Conservation (phyloP, 163 green algal species). For the Volvox carteri region DNA sequence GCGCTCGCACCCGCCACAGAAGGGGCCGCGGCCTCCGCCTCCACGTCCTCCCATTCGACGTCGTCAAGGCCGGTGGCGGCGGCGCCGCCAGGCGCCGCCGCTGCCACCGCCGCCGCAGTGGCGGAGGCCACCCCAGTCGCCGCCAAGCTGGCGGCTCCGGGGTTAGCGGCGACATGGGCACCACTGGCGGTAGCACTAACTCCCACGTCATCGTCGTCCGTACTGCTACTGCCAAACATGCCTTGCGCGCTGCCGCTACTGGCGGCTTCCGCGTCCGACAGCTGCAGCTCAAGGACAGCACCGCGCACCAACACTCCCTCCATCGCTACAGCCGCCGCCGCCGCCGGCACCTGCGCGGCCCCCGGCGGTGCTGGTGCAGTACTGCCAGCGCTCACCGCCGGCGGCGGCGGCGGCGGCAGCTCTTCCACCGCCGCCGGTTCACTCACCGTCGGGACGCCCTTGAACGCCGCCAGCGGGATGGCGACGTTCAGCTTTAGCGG, state of each 20-base stretch:
- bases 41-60: conserved; percentile 79
- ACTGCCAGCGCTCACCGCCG: background rate
- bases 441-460: background rate
- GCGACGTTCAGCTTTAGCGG: conserved; percentile 14
- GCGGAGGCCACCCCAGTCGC: background rate
- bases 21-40: conserved; percentile 41
- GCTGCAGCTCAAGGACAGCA: conserved; percentile 14
- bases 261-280: conserved; percentile 43
- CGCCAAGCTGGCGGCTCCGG: background rate
- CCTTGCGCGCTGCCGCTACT: conserved; percentile 37
- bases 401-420: background rate
- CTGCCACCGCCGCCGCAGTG: background rate
- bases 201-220: background rate
- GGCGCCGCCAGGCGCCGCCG: too few relatives aligned
- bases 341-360: background rate
- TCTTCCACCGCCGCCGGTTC: too few relatives aligned
- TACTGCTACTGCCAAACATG: conserved; percentile 56
- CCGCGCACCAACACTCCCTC: background rate
- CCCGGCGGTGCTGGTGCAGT: background rate
- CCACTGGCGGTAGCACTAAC: background rate
- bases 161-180: background rate
- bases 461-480: conserved; percentile 56
- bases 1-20: conserved; percentile 39
- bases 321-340: background rate
- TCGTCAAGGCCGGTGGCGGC: conserved; percentile 50